Evolutionary conservation across 495 filamentous ascomycete genomes (phyloP).

Genomic region (Jackrogersella minutella): DNA sequence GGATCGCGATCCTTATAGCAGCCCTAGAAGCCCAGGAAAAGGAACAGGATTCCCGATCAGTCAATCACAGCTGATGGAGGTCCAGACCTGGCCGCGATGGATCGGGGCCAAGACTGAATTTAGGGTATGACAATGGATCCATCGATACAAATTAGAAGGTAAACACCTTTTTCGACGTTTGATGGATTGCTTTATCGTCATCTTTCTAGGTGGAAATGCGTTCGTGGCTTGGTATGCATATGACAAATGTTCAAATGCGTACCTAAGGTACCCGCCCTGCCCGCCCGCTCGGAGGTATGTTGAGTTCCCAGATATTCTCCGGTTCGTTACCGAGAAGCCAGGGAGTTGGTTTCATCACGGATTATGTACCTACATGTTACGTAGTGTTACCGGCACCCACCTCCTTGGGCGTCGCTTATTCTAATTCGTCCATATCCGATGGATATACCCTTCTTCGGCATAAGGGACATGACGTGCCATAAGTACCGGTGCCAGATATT

Average conservation of each 20-base stretch:
- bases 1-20: constrained; percentile 33
- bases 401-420: neutral
- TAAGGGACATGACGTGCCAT: constrained; percentile 6
- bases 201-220: neutral
- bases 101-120: constrained; percentile 13
- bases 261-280: neutral
- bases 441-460: neutral
- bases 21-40: neutral
- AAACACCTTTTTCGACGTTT: neutral
- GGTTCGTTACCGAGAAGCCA: constrained; percentile 1
- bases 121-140: constrained; percentile 3
- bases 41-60: constrained; percentile 5
- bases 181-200: neutral
- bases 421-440: neutral
- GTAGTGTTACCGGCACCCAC: neutral
- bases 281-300: too few species aligned
- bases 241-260: constrained; percentile 1
- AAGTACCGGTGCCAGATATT: neutral
- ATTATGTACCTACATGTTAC: neutral
- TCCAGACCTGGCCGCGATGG: neutral
- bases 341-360: neutral
- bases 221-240: neutral
- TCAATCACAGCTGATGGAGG: constrained; percentile 16
- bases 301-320: neutral
- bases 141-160: neutral